These are phyloP conservation scores for Urostyla sp. DNA, from an alignment of 73 alveolate genomes.

Conservation along the genomic window DNA sequence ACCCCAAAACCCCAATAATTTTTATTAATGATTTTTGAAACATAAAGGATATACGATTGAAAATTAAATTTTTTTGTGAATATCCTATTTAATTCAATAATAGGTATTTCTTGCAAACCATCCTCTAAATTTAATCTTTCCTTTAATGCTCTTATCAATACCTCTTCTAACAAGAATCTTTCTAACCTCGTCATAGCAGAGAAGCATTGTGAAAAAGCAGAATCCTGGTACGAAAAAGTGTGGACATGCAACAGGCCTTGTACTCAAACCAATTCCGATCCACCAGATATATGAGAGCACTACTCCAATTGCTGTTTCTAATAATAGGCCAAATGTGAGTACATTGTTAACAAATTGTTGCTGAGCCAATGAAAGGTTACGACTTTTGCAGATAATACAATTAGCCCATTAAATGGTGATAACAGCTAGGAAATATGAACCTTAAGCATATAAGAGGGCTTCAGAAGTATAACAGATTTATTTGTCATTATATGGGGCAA, in stretches of 20 bases:
- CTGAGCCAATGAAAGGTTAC: conserved; percentile 28
- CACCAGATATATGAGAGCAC: conserved; percentile 10
- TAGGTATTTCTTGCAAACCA: conserved; percentile 55
- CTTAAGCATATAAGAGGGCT: conserved; percentile 90
- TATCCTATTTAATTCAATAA: conserved; percentile 4
- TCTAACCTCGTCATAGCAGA: conserved; percentile 64
- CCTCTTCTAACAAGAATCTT: conserved; percentile 40
- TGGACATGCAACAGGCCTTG: conserved; percentile 43
- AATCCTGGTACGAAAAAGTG: conserved; percentile 62
- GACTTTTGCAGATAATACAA: conserved; percentile 80
- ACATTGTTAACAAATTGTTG: conserved; percentile 40
- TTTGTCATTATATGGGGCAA: neutral
- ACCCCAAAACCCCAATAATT: too few species aligned
- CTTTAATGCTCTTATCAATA: neutral
- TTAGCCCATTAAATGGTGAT: conserved; percentile 81
- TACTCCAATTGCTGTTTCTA: conserved; percentile 47
- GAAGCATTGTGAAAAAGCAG: conserved; percentile 24
- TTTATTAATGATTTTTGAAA: too few species aligned
- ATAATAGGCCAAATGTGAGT: neutral
- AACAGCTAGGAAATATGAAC: conserved; percentile 83
- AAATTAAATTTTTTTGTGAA: too few species aligned
- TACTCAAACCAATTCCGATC: conserved; percentile 5
- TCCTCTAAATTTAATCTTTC: conserved; percentile 13
- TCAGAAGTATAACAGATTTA: conserved; percentile 88
- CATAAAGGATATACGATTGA: too few species aligned